Conservation (phyloP, 1,284 basidiomycete genomes). For the Ceratobasidium sp. region DNA sequence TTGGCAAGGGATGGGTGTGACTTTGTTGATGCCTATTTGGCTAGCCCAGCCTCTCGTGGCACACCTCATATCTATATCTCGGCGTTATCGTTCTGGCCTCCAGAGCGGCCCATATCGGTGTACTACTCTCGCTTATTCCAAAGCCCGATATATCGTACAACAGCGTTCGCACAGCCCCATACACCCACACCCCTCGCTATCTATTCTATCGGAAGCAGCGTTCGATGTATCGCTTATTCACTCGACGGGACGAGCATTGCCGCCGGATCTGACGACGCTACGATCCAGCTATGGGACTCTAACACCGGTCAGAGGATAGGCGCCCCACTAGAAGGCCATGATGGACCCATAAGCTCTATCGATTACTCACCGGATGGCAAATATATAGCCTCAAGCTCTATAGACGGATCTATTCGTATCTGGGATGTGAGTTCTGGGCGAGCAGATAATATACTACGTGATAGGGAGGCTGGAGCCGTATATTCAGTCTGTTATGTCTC, state of each 20-base stretch:
- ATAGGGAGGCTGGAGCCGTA: too few species aligned
- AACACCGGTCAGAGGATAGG: background rate
- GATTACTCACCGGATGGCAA: background rate
- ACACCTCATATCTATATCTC: constrained; percentile 4
- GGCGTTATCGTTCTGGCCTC: background rate
- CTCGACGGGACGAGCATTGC: background rate
- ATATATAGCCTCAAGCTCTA: background rate
- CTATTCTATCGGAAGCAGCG: background rate
- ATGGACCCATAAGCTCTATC: background rate
- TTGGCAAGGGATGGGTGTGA: background rate
- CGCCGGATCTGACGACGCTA: background rate
- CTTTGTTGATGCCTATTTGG: background rate
- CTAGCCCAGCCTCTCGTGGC: background rate
- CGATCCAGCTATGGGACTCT: background rate
- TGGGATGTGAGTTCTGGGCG: background rate
- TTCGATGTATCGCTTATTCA: background rate
- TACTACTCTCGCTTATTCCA: background rate
- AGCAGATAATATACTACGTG: background rate
- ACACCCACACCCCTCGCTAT: background rate
- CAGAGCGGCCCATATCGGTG: background rate
- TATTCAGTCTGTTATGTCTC: too few species aligned
- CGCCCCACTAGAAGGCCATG: background rate
- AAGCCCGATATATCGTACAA: background rate
- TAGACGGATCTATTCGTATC: background rate
- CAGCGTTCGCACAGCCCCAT: background rate